phyloP scores from a whole-genome alignment of 108 stramenopile genomes.

The Cyclotella sp. region DNA sequence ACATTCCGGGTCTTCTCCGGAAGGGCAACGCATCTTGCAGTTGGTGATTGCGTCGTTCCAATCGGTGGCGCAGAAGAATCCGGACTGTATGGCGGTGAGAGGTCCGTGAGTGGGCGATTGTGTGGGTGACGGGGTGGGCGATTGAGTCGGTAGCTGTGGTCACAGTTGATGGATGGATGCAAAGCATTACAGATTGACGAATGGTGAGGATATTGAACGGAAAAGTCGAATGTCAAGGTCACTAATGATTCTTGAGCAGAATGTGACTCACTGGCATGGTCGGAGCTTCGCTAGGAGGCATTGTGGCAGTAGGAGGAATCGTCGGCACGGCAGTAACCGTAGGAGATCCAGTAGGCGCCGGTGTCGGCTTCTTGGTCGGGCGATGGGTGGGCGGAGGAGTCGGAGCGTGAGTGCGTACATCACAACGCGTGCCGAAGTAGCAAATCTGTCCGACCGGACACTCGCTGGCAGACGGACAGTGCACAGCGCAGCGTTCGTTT shows the following conservation, averaged over 20 bases:
- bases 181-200: not conserved
- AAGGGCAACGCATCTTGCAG: slow-evolving; percentile 35
- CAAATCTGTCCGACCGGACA: slow-evolving; percentile 47
- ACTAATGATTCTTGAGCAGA: too few species aligned
- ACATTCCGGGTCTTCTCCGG: slow-evolving; percentile 30
- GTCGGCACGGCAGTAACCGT: slow-evolving; percentile 13
- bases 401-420: slow-evolving; percentile 34
- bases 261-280: not conserved
- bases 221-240: not conserved
- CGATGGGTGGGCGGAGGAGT: slow-evolving; percentile 37
- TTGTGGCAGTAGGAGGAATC: slow-evolving; percentile 2
- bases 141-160: slow-evolving; percentile 23
- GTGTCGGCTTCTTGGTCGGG: slow-evolving; percentile 25
- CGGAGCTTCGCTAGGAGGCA: not conserved
- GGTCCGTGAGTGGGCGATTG: slow-evolving; percentile 39
- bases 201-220: not conserved
- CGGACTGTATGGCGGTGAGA: slow-evolving; percentile 26
- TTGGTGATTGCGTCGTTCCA: slow-evolving; percentile 43
- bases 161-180: not conserved
- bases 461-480: slow-evolving; percentile 33
- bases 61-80: slow-evolving; percentile 35
- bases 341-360: not conserved
- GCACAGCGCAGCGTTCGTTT: slow-evolving; percentile 22
- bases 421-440: slow-evolving; percentile 37
- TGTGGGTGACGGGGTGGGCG: slow-evolving; percentile 42